Percentiles rank a stretch among this genome's conserved stretches.
Evolutionary conservation across 2,329 filamentous ascomycete species (phyloP).

Genomic region (Pseudopithomyces maydicus): DNA sequence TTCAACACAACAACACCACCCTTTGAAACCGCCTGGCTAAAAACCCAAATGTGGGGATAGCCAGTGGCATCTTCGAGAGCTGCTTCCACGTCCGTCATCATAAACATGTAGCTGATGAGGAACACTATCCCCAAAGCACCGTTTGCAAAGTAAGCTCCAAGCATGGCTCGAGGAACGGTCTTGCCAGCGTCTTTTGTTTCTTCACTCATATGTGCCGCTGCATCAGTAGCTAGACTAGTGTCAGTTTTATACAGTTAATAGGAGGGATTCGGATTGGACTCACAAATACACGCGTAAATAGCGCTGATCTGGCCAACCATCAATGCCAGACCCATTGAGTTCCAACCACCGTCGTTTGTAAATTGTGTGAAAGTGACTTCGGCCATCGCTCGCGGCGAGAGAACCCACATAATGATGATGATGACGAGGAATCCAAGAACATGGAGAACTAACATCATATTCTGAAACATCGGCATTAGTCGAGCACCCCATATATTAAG

Average conservation of each 20-base stretch:
- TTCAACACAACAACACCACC: slow-evolving; percentile 38
- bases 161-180: slow-evolving; percentile 49
- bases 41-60: slow-evolving; percentile 45
- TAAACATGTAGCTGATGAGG: slow-evolving; percentile 40
- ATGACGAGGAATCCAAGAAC: slow-evolving; percentile 52
- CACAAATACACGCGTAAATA: slow-evolving; percentile 42
- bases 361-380: slow-evolving; percentile 40
- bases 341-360: slow-evolving; percentile 47
- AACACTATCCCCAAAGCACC: slow-evolving; percentile 43
- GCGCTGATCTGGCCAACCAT: slow-evolving; percentile 50
- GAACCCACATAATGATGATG: slow-evolving; percentile 47
- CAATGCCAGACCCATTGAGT: slow-evolving; percentile 42
- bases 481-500: slow-evolving; percentile 47
- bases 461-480: slow-evolving; percentile 41
- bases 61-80: slow-evolving; percentile 34
- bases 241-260: no score
- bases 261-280: no score
- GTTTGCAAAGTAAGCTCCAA: slow-evolving; percentile 48
- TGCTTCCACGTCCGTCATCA: slow-evolving; percentile 37
- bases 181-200: slow-evolving; percentile 50
- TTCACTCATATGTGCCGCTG: slow-evolving; percentile 50
- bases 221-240: slow-evolving; percentile 48
- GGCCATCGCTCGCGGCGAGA: slow-evolving; percentile 36
- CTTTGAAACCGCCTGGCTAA: slow-evolving; percentile 29
- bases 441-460: slow-evolving; percentile 46